These are phyloP conservation scores for Populus trichocarpa DNA, from an alignment of 441 rosid species.

Conservation along the genomic window DNA sequence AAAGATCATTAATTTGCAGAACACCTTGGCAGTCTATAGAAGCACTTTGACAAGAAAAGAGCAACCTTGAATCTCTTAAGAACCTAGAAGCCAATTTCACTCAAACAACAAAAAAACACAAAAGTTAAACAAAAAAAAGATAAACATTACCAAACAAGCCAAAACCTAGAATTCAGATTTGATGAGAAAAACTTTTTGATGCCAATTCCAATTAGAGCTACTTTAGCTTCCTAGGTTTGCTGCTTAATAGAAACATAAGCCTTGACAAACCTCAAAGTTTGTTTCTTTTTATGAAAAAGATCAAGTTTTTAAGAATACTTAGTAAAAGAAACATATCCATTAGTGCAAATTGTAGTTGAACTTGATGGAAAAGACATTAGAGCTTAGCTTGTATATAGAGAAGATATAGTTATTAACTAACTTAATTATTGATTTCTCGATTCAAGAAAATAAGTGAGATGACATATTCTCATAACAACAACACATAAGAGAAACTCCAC, in stretches of 20 bases:
- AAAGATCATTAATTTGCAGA: not conserved
- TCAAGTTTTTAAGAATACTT: slow-evolving; percentile 46
- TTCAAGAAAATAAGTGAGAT: too few relatives aligned
- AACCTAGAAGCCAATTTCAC: not conserved
- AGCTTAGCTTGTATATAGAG: slow-evolving; percentile 28
- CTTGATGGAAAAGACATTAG: slow-evolving; percentile 20
- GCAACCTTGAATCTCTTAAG: not conserved
- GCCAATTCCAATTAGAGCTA: slow-evolving; percentile 77
- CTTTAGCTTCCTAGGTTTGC: slow-evolving; percentile 19
- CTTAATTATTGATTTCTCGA: too few relatives aligned
- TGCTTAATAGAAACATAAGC: slow-evolving; percentile 57
- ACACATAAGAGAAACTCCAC: too few relatives aligned
- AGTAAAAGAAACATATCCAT: slow-evolving; percentile 48
- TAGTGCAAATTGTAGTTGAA: slow-evolving; percentile 29
- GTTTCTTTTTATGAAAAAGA: slow-evolving; percentile 31
- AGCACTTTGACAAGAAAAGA: not conserved
- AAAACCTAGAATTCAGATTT: not conserved
- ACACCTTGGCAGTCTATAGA: not conserved
- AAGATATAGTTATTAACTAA: slow-evolving; percentile 12
- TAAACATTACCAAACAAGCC: not conserved
- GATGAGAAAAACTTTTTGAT: slow-evolving; percentile 13
- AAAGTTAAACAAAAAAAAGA: not conserved
- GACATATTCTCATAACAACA: too few relatives aligned
- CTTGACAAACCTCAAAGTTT: slow-evolving; percentile 27
- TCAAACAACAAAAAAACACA: not conserved